Base-by-base conservation (phyloP, 768 basidiomycete genomes). In the Guyanaporus albipodus region DNA sequence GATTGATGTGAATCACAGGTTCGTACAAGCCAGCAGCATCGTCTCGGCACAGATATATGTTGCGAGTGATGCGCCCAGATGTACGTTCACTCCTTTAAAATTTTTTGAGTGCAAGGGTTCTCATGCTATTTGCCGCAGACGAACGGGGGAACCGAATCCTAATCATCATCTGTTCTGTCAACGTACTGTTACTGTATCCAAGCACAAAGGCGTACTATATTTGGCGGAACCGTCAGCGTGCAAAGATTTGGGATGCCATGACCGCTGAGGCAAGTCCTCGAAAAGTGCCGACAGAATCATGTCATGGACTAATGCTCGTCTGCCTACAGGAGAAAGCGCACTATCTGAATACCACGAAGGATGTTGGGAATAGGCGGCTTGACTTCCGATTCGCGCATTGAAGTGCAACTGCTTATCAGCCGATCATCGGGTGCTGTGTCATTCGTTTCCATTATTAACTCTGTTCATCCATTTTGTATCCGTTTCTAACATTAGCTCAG, bases 321-420 rank as follows among this genome's bases (percentile, higher is more conserved):
- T 0, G 33, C 61, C 34, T 18, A n/a, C 55, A 82, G 80, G 73
- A 82, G 59, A 77, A 74, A 55, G 67, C 70, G 35, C 64, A 79
- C 17, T 86, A 87, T n/a, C 7, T 56, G 33, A 33, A 27, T 6
- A 55, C 48, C 6, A 55, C 53, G 0, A 74, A 70, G 26, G 82
- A 86, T 44, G 66, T 73, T 52, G 82, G 83, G 21, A 85, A 82
- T 53, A 61, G 73, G 50, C 65, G 79, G 28, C 60, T 84, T 48
- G 80, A 84, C 54, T 84, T 83, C 67, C 69, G 79, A 14, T 84
- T 85, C 50, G 76, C 73, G 6, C 79, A 83, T 58, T 82, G 38
- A 56, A 8, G n/a, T n/a, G n/a, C n/a, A n/a, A n/a, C n/a, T n/a
- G n/a, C n/a, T n/a, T n/a, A n/a, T n/a, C n/a, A n/a, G n/a, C n/a